Evolutionary conservation across 345 rosid species (phyloP).

Genomic region (Heritiera fomes): DNA sequence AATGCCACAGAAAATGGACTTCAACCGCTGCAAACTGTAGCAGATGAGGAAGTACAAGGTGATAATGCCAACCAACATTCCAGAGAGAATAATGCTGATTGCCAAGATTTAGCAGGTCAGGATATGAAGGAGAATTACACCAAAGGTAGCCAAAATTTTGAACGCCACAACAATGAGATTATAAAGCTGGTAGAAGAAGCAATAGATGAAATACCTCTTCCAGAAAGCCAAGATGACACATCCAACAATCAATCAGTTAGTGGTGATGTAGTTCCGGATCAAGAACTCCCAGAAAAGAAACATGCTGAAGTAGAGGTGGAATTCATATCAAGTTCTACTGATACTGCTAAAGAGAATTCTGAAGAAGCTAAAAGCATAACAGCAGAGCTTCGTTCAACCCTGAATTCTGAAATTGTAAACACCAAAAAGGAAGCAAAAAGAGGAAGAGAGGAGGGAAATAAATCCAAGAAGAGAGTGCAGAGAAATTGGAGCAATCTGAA

Average conservation of each 20-base stretch:
- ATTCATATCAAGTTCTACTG: conserved; percentile 23
- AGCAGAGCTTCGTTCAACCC: conserved; percentile 21
- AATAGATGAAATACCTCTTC: conserved; percentile 71
- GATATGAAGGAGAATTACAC: conserved; percentile 25
- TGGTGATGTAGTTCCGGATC: conserved; percentile 28
- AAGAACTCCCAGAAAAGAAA: conserved; percentile 28
- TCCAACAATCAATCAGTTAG: conserved; percentile 35
- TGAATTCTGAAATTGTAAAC: conserved; percentile 11
- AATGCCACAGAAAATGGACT: conserved; percentile 41
- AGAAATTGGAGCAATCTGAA: conserved; percentile 82
- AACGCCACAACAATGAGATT: conserved; percentile 59
- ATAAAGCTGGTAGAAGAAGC: conserved; percentile 82
- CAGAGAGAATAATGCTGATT: conserved; percentile 21
- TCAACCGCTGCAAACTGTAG: conserved; percentile 36
- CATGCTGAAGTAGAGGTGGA: conserved; percentile 19
- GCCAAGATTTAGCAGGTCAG: conserved; percentile 19
- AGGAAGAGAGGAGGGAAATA: conserved; percentile 31
- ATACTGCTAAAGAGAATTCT: conserved; percentile 18
- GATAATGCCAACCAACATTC: conserved; percentile 28
- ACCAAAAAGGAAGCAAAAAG: conserved; percentile 23
- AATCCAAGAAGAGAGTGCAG: conserved; percentile 33
- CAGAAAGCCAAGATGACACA: conserved; percentile 49
- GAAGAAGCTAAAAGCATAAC: conserved; percentile 28
- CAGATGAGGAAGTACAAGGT: conserved; percentile 28
- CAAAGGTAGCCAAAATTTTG: conserved; percentile 35